phyloP scores from a whole-genome alignment of 2,329 filamentous ascomycete genomes.

The Monilinia fructicola region DNA sequence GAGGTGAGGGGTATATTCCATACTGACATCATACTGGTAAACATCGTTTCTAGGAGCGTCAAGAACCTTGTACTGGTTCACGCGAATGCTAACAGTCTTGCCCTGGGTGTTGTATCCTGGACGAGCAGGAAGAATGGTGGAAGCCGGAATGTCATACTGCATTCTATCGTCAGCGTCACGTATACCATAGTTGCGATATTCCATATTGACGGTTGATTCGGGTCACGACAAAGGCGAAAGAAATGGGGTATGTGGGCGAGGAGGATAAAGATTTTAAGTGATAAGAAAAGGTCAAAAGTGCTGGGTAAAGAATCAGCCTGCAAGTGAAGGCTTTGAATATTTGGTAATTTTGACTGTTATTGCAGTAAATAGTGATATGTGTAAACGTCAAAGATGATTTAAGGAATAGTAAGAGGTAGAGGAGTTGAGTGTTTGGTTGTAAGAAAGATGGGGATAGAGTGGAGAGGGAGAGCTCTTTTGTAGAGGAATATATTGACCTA shows the following conservation, averaged over 20 bases:
- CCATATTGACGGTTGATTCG: constrained; percentile 34
- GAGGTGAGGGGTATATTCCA: background rate
- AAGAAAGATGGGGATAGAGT: constrained; percentile 5
- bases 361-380: constrained; percentile 1
- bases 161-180: constrained; percentile 28
- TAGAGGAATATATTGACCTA: background rate
- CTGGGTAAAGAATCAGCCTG: constrained; percentile 27
- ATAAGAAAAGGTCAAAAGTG: constrained; percentile 25
- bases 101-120: constrained; percentile 60
- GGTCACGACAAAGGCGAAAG: constrained; percentile 21
- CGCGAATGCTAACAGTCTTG: constrained; percentile 51
- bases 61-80: constrained; percentile 76
- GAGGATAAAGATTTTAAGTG: constrained; percentile 17
- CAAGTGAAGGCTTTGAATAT: constrained; percentile 3
- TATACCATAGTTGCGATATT: constrained; percentile 36
- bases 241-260: background rate
- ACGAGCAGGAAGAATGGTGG: constrained; percentile 43
- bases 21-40: constrained; percentile 81
- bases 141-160: constrained; percentile 28
- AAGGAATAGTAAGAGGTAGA: background rate
- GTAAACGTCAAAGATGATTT: constrained; percentile 11
- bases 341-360: constrained; percentile 10
- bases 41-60: constrained; percentile 61
- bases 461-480: background rate
- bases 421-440: background rate